Percentiles rank a stretch among this genome's conserved stretches.
These are phyloP conservation scores for Paramecium primaurelia DNA, from an alignment of 73 alveolate genomes.

Conservation along the genomic window DNA sequence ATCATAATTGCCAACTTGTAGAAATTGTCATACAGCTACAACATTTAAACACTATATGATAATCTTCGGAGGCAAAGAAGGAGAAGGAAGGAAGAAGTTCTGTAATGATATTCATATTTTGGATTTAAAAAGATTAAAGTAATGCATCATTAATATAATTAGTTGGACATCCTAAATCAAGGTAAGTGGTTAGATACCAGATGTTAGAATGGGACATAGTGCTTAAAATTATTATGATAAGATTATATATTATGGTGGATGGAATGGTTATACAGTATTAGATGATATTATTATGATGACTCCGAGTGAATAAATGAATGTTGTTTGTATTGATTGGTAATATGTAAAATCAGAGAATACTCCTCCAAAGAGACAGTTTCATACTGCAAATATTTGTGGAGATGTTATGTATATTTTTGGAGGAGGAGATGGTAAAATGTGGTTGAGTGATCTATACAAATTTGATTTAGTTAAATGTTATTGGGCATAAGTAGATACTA, in stretches of 20 bases:
- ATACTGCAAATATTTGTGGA: slow-evolving; percentile 75
- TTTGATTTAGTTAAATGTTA: slow-evolving; percentile 67
- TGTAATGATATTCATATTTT: slow-evolving; percentile 74
- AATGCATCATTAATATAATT: neutral
- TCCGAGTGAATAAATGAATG: slow-evolving; percentile 63
- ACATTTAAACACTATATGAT: slow-evolving; percentile 68
- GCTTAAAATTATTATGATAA: slow-evolving; percentile 68
- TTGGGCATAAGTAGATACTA: slow-evolving; percentile 66
- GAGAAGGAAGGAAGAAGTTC: slow-evolving; percentile 81
- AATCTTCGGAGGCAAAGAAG: slow-evolving; percentile 86
- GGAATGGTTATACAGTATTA: slow-evolving; percentile 83
- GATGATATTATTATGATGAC: slow-evolving; percentile 67
- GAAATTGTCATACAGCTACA: slow-evolving; percentile 79
- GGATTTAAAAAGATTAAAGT: slow-evolving; percentile 63
- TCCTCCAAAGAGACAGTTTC: slow-evolving; percentile 79
- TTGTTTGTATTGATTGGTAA: neutral
- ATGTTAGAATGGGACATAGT: slow-evolving; percentile 85
- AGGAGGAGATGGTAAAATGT: slow-evolving; percentile 86
- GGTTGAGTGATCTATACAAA: slow-evolving; percentile 72
- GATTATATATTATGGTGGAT: slow-evolving; percentile 81
- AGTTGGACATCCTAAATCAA: slow-evolving; percentile 54
- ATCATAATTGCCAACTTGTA: slow-evolving; percentile 20
- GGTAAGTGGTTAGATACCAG: slow-evolving; percentile 59
- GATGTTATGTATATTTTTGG: slow-evolving; percentile 80
- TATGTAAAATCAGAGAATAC: slow-evolving; percentile 45